Base-by-base conservation (phyloP, 805 yeast species). In the Huiozyma sinensis region DNA sequence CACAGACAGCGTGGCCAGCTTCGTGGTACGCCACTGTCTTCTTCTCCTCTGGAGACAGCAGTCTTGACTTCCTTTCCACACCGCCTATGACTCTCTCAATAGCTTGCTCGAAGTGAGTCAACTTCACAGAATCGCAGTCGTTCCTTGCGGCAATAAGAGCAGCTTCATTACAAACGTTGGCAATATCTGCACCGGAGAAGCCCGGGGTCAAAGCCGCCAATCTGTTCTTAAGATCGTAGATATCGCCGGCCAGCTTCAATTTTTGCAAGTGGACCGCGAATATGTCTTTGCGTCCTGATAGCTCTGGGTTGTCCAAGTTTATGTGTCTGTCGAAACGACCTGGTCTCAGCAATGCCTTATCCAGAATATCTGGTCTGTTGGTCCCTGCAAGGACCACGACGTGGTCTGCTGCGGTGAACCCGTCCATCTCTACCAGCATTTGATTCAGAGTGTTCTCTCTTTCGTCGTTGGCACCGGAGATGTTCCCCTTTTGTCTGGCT, bases 1-100 rank as follows among this genome's bases (percentile, higher is more conserved):
- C 98, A 64, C 97, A 89, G 48, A 92, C 77, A 8, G 99, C 98
- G 66, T 94, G 98, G 4, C 98, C 99, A 3, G 99, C 98, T 65
- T 92, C 99, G 61, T 94, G 98, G 57, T 83, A 92, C 0, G 98
- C 98, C 45, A 94, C 96, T 28, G 87, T 79, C 49, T 72, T 78
- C 66, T 88, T 86, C 60, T 94, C 97, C 47, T 83, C 89, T 1
- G 87, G 82, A 3, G 87, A 77, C 48, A 94, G 70, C 10, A 92
- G 75, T 57, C 83, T 81, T 11, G 89, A 76, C 65, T 87, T 90
- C 71, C 85, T 85, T 64, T 90, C 97, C 49, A 92, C 70, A 34
- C 99, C 99, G 31, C 94, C 97, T 65, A 89, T 85, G 37, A 90
- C 97, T 60, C 99, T 79, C 66, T 94, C 98, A 52, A 92, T 92